These are phyloP conservation scores for Vigna trinervia DNA, from an alignment of 306 rosid genomes.

Conservation along the genomic window DNA sequence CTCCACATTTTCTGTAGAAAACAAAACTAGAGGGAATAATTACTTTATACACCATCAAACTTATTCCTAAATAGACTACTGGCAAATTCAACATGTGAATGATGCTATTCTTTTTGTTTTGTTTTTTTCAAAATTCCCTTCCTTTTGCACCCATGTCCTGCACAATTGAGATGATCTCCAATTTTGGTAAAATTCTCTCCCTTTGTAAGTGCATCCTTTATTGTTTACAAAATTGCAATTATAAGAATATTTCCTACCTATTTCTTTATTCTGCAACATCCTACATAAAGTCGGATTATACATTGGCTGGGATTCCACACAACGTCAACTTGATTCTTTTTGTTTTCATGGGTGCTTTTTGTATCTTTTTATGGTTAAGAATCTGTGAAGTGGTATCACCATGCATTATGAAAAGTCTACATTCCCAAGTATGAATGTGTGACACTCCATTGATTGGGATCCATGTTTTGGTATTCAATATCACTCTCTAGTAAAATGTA, in stretches of 20 bases:
- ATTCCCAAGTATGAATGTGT: background rate
- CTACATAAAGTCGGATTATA: background rate
- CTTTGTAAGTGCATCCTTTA: background rate
- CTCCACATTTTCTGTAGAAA: background rate
- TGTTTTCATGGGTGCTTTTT: background rate
- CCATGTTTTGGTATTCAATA: constrained; percentile 19
- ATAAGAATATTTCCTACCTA: background rate
- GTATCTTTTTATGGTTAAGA: constrained; percentile 6
- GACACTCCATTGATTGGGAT: background rate
- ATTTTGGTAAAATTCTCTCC: constrained; percentile 10
- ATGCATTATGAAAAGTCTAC: background rate
- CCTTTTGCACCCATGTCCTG: background rate
- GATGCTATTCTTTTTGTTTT: background rate
- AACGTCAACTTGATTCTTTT: background rate
- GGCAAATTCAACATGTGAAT: background rate
- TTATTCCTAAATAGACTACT: constrained; percentile 6
- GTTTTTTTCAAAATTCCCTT: background rate
- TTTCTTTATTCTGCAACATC: constrained; percentile 3
- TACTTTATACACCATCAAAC: constrained; percentile 9
- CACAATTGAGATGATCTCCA: background rate
- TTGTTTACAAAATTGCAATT: background rate
- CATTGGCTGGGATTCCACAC: background rate
- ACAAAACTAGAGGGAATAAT: background rate
- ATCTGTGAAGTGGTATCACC: background rate
- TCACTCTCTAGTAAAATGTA: background rate